Evolutionary conservation across 179 eudicot genomes (phyloP).

Genomic region (Spinacia oleracea): DNA sequence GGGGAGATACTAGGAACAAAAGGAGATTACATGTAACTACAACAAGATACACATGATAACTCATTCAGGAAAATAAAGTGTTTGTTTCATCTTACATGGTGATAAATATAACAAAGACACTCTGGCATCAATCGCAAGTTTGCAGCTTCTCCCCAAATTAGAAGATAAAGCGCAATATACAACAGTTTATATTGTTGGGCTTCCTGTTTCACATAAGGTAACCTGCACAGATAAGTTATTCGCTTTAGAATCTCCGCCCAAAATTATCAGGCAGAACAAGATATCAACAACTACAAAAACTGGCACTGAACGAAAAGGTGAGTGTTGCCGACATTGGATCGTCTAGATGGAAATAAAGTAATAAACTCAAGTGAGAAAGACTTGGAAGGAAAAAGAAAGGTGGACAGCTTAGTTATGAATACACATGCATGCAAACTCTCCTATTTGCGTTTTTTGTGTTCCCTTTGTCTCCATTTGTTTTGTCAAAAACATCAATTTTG

Average conservation of each 20-base stretch:
- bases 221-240: constrained; percentile 51
- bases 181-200: constrained; percentile 89
- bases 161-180: constrained; percentile 86
- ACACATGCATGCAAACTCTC: background rate
- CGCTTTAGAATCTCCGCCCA: background rate
- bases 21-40: background rate
- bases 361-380: background rate
- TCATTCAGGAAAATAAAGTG: background rate
- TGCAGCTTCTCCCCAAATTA: constrained; percentile 99
- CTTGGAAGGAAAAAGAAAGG: too few species aligned
- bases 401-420: background rate
- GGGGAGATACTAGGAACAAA: background rate
- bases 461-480: background rate
- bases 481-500: too few species aligned
- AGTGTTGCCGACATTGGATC: background rate
- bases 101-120: constrained; percentile 94
- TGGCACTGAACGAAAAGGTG: background rate
- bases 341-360: background rate
- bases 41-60: background rate
- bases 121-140: constrained; percentile 95
- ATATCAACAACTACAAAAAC: background rate
- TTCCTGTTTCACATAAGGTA: constrained; percentile 86
- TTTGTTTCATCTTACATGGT: constrained; percentile 70
- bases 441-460: background rate
- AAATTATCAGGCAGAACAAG: background rate